Percentiles rank a stretch among this genome's conserved stretches.
Evolutionary conservation across 495 filamentous ascomycete genomes (phyloP).

Genomic region (Penicillium ucsense): DNA sequence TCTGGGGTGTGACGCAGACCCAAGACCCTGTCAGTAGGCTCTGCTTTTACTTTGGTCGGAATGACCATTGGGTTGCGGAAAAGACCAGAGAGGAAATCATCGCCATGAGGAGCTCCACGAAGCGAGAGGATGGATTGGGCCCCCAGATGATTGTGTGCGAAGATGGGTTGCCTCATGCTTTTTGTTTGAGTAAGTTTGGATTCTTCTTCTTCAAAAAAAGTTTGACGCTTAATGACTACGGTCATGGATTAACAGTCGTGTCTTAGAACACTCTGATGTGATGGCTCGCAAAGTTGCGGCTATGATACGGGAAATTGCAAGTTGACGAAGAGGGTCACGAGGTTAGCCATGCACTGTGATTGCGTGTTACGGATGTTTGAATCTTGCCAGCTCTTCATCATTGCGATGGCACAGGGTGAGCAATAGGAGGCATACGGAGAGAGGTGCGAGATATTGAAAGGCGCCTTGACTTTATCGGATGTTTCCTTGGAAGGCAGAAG

Average conservation of each 20-base stretch:
- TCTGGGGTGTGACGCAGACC: conserved; percentile 57
- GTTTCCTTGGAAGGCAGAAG: no score
- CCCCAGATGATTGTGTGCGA: conserved; percentile 66
- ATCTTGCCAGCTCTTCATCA: no score
- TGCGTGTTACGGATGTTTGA: no score
- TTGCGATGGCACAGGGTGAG: no score
- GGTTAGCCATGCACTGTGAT: no score
- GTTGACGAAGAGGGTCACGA: background rate
- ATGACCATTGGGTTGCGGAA: conserved; percentile 78
- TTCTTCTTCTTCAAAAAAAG: background rate
- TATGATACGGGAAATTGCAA: conserved; percentile 50
- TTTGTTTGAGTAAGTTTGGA: conserved; percentile 59
- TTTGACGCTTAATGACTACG: no score
- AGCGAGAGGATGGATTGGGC: conserved; percentile 26
- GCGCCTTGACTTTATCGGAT: no score
- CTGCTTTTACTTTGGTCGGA: conserved; percentile 68
- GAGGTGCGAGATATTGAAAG: no score
- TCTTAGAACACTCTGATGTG: conserved; percentile 48
- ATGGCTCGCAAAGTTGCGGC: conserved; percentile 54
- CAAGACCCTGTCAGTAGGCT: conserved; percentile 45
- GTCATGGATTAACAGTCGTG: conserved; percentile 2
- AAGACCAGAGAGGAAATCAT: conserved; percentile 68
- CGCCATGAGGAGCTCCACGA: conserved; percentile 27
- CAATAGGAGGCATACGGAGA: no score
- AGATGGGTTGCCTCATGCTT: conserved; percentile 65